Evolutionary conservation across 2,329 filamentous ascomycete genomes (phyloP), one percentile per base, ranked within the genome.

Genomic region (Torrubiellomyces zombiae): DNA sequence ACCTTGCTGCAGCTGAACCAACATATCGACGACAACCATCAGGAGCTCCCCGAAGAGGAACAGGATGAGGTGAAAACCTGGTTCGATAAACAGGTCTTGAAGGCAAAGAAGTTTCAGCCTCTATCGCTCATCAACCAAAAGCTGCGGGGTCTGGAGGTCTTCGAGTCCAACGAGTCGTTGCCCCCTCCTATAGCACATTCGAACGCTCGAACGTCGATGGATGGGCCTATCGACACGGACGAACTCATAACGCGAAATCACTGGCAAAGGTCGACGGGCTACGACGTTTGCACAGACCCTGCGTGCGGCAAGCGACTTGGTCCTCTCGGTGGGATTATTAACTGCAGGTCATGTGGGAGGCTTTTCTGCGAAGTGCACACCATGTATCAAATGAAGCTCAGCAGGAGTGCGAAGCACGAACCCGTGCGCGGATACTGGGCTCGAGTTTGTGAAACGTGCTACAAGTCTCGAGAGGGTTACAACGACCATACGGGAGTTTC

Each of bases 341-440:
- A 98, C 48, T 98, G 89, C 50, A 67, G 89, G 34, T 82, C 85
- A 34, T 98, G 89, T 42, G 89, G 89, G 6, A 75, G 76, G 38
- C 56, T 98, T 20, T 98, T 95, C 46, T 98, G 89, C 50, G 89
- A 95, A 44, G 80, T 86, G 38, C 89, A 98, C 48, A 95, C 89
- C 26, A 93, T 98, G 85, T 98, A 95, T 45, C 86, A 98, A 56
- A 95, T 95, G 79, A 94, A 91, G 58, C 62, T 98, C 8, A 93
- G 85, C 7, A 65, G 85, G 27, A 77, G 83, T 16, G 89, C 89
- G 4, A 67, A 75, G 30, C 82, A 94, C 50, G 89, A 98, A 35
- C 86, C 89, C 0, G 70, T 89, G 2, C 63, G 86, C 32, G 89
- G 89, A 6, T 68, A 81, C 38, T 98, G 89, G 89, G 92, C 81